Conservation (phyloP, 306 rosid species). For the Benincasa hispida region DNA sequence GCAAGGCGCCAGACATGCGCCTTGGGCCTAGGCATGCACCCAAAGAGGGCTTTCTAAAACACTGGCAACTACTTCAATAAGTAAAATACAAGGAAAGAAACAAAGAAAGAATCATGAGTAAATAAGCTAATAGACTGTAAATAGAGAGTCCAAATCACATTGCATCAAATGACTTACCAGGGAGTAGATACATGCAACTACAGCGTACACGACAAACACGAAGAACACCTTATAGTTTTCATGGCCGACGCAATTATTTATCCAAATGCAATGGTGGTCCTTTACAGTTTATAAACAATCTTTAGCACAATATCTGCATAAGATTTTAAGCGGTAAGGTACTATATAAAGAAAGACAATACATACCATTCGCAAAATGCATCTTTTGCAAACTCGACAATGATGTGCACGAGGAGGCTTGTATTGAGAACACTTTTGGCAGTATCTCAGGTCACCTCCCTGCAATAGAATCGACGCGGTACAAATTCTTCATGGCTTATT, state of each 20-base stretch:
- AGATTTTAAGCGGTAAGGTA: conserved; percentile 6
- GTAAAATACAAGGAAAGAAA: background rate
- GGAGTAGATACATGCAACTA: conserved; percentile 68
- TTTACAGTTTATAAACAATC: conserved; percentile 29
- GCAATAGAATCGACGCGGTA: conserved; percentile 17
- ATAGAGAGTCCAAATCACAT: background rate
- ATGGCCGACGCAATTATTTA: conserved; percentile 89
- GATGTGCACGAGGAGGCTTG: conserved; percentile 99
- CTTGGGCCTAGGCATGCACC: too few species aligned
- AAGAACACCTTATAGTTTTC: conserved; percentile 86
- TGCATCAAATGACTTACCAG: conserved; percentile 48
- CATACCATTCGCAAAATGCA: conserved; percentile 97
- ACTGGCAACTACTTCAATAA: background rate
- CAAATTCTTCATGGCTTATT: background rate
- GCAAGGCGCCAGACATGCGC: too few species aligned
- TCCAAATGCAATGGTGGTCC: conserved; percentile 99
- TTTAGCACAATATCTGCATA: background rate
- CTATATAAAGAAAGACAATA: conserved; percentile 13
- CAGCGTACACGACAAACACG: conserved; percentile 73
- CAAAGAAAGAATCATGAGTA: background rate
- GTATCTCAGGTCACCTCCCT: conserved; percentile 94
- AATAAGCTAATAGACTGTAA: background rate
- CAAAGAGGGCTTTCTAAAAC: too few species aligned
- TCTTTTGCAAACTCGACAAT: conserved; percentile 91
- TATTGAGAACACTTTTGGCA: conserved; percentile 91